Percentiles rank a stretch among this genome's conserved stretches.
phyloP scores from a whole-genome alignment of 164 flowering plant genomes.

The Annona cherimola region DNA sequence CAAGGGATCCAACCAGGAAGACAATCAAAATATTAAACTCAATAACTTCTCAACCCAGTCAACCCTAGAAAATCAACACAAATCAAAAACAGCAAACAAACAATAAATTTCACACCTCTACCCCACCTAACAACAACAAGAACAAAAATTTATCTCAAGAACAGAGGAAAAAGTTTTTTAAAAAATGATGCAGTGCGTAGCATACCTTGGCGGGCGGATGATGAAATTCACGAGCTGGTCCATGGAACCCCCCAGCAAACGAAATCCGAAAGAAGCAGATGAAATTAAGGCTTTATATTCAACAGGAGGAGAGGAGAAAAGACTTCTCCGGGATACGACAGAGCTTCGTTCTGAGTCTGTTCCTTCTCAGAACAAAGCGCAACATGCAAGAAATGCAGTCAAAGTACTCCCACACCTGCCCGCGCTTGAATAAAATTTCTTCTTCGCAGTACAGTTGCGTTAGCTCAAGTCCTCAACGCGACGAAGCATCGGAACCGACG shows the following conservation, averaged over 20 bases:
- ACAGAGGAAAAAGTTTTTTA: neutral
- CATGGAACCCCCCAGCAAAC: slow-evolving; percentile 37
- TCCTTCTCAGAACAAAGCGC: neutral
- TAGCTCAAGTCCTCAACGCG: no score
- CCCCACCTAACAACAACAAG: neutral
- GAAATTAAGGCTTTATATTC: neutral
- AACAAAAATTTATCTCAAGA: neutral
- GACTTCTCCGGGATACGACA: neutral
- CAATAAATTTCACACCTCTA: neutral
- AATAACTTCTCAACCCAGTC: neutral
- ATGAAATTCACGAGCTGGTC: slow-evolving; percentile 93
- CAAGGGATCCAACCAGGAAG: neutral
- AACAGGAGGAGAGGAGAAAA: neutral
- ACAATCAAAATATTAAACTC: neutral
- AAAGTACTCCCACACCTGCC: neutral
- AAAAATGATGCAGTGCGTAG: neutral
- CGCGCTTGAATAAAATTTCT: neutral
- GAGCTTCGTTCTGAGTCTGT: neutral
- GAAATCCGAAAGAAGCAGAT: neutral
- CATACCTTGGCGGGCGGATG: slow-evolving; percentile 91
- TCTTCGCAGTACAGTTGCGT: neutral
- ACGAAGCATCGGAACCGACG: no score
- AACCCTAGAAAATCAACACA: neutral
- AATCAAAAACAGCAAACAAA: neutral
- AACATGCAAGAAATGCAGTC: neutral